Base-by-base conservation (phyloP, 129 eudicot species). In the Centaurea solstitialis region DNA sequence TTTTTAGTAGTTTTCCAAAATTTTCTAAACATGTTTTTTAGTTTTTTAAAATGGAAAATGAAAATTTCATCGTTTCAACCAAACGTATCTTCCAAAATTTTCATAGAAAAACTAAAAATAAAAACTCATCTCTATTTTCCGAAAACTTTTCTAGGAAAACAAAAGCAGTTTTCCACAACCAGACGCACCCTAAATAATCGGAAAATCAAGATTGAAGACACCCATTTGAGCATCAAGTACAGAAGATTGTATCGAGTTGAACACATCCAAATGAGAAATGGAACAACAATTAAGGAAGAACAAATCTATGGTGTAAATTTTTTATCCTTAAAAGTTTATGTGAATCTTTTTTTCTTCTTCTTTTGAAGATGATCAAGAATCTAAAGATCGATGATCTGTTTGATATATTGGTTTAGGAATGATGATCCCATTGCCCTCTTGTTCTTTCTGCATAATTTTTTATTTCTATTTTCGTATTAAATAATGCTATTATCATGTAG, bases 211-310 rank as follows among this genome's bases (percentile, higher is more conserved):
- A 72, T 37, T 70, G 53, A 35, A 13, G 7, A 59, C 30, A 66
- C 28, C 35, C 74, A 68, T 78, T n/a, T n/a, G n/a, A n/a, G n/a
- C n/a, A 69, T 47, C 50, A 39, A 80, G 68, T 80, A 70, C 68
- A 73, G 45, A 79, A 79, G 7, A 57, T 57, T 22, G n/a, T 3
- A 6, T 17, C 9, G 22, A 57, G 6, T 5, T 22, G 2, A 57
- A 57, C 2, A 15, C 22, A 57, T n/a, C 65, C 8, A 1, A 57
- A 57, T 17, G 65, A 57, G 65, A 13, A n/a, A 57, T 57, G 22
- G 74, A 75, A 30, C 47, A 13, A 66, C 18, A 4, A 33, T 33
- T 33, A 33, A 71, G 10, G 75, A 71, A 71, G 75, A 78, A 41
- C 65, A 47, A 43, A 68, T 74, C 78, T 21, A 74, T 28, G 40